Conservation (phyloP, 371 early-diverging fungal genomes). For the Mortierella sp. region DNA sequence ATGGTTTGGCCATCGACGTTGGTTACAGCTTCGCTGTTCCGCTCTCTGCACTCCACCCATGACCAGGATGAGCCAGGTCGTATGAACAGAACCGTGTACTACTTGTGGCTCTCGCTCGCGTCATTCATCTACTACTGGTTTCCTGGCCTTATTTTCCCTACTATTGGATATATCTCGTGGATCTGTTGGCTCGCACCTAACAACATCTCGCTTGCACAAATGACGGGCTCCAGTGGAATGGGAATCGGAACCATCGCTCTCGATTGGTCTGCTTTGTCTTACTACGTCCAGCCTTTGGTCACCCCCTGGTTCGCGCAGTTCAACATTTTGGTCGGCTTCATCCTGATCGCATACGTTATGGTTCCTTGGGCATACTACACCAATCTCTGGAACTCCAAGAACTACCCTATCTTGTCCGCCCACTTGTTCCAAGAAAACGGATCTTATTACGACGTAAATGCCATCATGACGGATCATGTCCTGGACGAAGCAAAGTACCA, state of each 20-base stretch:
- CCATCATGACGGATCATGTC: slow-evolving; percentile 30
- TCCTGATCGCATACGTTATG: slow-evolving; percentile 35
- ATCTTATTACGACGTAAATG: slow-evolving; percentile 7
- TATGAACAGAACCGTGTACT: slow-evolving; percentile 67
- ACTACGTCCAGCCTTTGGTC: slow-evolving; percentile 17
- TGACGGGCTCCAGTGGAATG: slow-evolving; percentile 56
- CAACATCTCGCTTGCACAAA: slow-evolving; percentile 64
- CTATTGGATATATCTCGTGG: slow-evolving; percentile 63
- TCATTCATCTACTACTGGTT: slow-evolving; percentile 65
- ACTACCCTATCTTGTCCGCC: slow-evolving; percentile 24
- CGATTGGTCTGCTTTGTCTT: slow-evolving; percentile 37
- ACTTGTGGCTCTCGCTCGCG: slow-evolving; percentile 66
- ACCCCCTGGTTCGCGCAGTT: slow-evolving; percentile 50
- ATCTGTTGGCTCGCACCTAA: slow-evolving; percentile 75
- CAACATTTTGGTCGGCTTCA: slow-evolving; percentile 41
- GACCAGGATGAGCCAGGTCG: slow-evolving; percentile 58
- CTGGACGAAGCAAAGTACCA: slow-evolving; percentile 62
- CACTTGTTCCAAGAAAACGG: slow-evolving; percentile 19
- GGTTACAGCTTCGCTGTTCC: slow-evolving; percentile 78
- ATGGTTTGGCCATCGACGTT: slow-evolving; percentile 89
- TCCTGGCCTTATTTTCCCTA: slow-evolving; percentile 65
- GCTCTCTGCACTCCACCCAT: slow-evolving; percentile 68
- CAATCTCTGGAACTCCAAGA: slow-evolving; percentile 41
- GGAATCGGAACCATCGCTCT: slow-evolving; percentile 41
- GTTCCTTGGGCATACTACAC: slow-evolving; percentile 37